These are phyloP conservation scores for Pseudonitzschia multiseries DNA, from an alignment of 108 stramenopile genomes.

Conservation along the genomic window DNA sequence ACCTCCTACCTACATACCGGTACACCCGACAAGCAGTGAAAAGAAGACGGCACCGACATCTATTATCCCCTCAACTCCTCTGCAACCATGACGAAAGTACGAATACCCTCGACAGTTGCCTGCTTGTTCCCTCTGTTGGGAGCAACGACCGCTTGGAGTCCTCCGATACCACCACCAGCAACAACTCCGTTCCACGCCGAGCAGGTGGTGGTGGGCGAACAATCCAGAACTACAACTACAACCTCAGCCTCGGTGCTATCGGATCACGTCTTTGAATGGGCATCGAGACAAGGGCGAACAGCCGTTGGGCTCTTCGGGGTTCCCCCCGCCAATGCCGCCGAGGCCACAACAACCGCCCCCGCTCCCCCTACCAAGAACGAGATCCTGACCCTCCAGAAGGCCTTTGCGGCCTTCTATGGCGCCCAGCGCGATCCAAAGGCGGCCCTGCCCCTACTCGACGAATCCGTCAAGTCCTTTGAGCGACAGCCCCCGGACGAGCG, in stretches of 20 bases:
- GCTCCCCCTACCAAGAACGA: constrained; percentile 62
- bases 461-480: constrained; percentile 57
- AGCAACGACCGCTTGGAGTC: background rate
- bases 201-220: background rate
- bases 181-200: background rate
- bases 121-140: background rate
- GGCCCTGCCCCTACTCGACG: constrained; percentile 44
- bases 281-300: background rate
- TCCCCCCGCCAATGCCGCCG: constrained; percentile 14
- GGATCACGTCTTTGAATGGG: background rate
- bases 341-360: no score
- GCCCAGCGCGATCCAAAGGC: constrained; percentile 36
- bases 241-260: background rate
- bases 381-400: constrained; percentile 55
- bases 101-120: background rate
- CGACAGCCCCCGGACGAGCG: constrained; percentile 63
- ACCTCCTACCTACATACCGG: no score
- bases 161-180: background rate
- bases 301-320: background rate
- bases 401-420: constrained; percentile 62
- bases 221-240: no score
- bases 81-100: background rate
- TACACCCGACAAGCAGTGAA: no score
- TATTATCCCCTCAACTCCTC: no score
- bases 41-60: no score